Conservation (phyloP, 2,329 filamentous ascomycete species). For the Fusarium begoniae region DNA sequence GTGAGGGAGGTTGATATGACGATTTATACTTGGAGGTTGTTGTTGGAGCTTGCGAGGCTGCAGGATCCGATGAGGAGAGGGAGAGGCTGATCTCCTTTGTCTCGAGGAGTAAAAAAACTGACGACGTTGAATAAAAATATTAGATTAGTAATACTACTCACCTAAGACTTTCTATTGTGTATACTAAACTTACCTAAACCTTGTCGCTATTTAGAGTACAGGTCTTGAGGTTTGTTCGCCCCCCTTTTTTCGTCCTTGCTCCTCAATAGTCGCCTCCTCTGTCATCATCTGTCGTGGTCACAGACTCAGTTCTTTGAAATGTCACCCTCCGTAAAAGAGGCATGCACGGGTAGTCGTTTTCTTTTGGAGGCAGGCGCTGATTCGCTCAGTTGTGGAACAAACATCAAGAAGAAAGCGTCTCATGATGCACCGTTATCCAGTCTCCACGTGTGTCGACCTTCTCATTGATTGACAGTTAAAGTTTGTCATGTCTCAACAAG, state of each 20-base stretch:
- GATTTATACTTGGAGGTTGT: constrained; percentile 67
- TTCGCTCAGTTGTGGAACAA: neutral
- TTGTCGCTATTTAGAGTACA: neutral
- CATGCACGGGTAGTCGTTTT: neutral
- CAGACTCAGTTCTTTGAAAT: neutral
- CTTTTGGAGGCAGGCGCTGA: neutral
- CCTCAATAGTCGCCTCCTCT: neutral
- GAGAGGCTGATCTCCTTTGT: neutral
- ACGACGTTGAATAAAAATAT: neutral
- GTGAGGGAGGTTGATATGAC: constrained; percentile 67
- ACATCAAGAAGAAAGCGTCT: neutral
- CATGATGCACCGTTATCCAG: neutral
- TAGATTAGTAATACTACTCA: neutral
- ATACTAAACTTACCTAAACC: neutral
- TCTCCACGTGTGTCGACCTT: neutral
- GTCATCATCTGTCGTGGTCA: neutral
- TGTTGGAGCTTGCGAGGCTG: constrained; percentile 64
- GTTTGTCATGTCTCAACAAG: neutral
- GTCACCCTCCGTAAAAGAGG: neutral
- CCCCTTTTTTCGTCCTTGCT: neutral
- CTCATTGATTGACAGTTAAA: neutral
- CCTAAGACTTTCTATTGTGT: neutral
- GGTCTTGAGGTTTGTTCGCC: neutral
- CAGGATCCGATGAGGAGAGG: constrained; percentile 45
- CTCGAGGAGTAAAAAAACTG: neutral